Evolutionary conservation across 345 rosid species (phyloP), one percentile per base, ranked within the genome.

Genomic region (Acer negundo): DNA sequence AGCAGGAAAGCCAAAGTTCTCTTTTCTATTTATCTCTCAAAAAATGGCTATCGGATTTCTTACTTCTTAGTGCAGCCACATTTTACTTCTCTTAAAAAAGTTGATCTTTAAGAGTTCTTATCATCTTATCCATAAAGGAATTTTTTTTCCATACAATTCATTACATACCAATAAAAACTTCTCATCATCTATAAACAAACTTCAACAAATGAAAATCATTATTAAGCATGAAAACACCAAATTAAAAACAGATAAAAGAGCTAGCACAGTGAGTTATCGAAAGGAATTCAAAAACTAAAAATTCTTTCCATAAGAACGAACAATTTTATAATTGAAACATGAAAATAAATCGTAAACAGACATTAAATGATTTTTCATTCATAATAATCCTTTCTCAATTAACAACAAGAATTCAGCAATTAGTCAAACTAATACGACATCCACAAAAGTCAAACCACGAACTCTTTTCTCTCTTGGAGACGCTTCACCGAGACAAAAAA

Each of bases 61-160:
- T 23, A 12, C 35, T 6, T 63, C 16, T 24, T 23, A 24, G 40
- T 63, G 67, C 67, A 67, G 70, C 70, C 70, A 67, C 49, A 67
- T 7, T 17, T 31, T 19, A 67, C 70, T 67, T 19, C 22, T 16
- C 1, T 10, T 51, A 22, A 67, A 67, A 31, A 19, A 44, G 10
- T 9, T 38, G 23, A 67, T 10, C 47, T 66, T 38, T 10, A 62
- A 62, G 19, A 7, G 15, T 35, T 10, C 49, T 44, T 26, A 62
- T 26, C 38, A 26, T 62, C 40, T 62, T 26, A 11, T 26, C 67
- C 38, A 62, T 23, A 4, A 62, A 11, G 4, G 31, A 23, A 7
- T 13, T 62, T 10, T 13, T 10, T 10, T 6, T 62, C 31, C 13
- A 62, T 11, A 38, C 23, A 72, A 72, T 58, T 42, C 10, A 42